Evolutionary conservation across 495 filamentous ascomycete genomes (phyloP), one percentile per base, ranked within the genome.

Genomic region (Astrocystis sublimbata): DNA sequence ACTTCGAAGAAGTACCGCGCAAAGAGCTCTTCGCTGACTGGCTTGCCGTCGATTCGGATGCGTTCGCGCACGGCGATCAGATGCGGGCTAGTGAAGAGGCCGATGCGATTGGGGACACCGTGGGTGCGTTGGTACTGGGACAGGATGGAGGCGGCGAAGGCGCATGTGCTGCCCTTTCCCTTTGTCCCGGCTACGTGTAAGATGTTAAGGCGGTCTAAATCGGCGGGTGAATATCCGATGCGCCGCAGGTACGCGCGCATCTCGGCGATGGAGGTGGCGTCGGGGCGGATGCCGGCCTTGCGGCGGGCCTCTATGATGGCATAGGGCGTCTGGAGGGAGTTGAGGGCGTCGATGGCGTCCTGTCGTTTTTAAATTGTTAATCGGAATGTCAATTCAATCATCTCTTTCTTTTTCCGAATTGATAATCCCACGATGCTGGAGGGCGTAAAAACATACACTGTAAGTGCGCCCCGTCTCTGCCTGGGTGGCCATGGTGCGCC

Each of bases 151-250:
- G 81, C 79, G 58, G 81, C 79, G 63, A 90, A 90, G 43, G 89
- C 86, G 66, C 87, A 89, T 13, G 88, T 90, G 57, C 86, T 88
- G 38, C 93, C 93, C 76, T 97, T 97, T 60, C 93, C 93, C 78
- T 97, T 97, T 12, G 92, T 96, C 40, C 93, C 93, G 12, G 92
- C 89, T 21, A 97, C 87, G 69, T 97, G 93, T 12, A 96, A 76
- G 31, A 86, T 79, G 65, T 92, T 92, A 36, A 97, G 76, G 3
- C 77, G 78, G 64, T 90, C 82, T 58, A 97, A 83, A 71, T 96
- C 92, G 23, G 78, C 81, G n/a, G 88, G 83, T 4, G 76, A 58
- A 61, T 96, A 93, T 59, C 92, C 92, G 71, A 93, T 86, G 68
- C 85, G 85, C 46, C 78, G 75, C 64, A 91, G 84, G 84, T 90